Evolutionary conservation across 306 rosid genomes (phyloP).

Genomic region (Amphicarpaea edgeworthii): DNA sequence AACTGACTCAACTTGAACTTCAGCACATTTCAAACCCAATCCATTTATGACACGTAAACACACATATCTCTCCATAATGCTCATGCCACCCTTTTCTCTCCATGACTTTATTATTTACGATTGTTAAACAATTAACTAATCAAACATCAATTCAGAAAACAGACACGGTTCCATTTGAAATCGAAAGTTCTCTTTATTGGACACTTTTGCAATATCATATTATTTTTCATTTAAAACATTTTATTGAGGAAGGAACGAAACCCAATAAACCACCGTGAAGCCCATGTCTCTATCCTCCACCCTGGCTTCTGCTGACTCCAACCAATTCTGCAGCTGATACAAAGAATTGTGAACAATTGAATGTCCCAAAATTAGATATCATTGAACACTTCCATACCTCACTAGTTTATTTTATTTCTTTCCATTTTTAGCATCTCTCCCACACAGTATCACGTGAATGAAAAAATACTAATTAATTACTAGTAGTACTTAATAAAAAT

Average conservation of each 20-base stretch:
- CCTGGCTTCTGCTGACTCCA: slow-evolving; percentile 51
- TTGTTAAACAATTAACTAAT: slow-evolving; percentile 4
- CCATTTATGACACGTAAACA: slow-evolving; percentile 41
- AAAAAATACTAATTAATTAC: neutral
- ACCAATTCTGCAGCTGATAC: slow-evolving; percentile 42
- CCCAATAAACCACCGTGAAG: slow-evolving; percentile 54
- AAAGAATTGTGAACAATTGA: slow-evolving; percentile 31
- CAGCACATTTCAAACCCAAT: slow-evolving; percentile 39
- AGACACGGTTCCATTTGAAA: slow-evolving; percentile 22
- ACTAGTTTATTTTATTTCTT: slow-evolving; percentile 22
- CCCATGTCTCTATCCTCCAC: slow-evolving; percentile 49
- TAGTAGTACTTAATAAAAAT: neutral
- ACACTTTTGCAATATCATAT: slow-evolving; percentile 33
- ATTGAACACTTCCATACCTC: slow-evolving; percentile 1
- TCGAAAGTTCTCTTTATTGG: neutral
- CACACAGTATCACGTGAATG: neutral
- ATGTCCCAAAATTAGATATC: slow-evolving; percentile 35
- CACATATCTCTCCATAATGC: slow-evolving; percentile 25
- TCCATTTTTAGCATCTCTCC: slow-evolving; percentile 37
- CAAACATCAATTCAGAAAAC: slow-evolving; percentile 22
- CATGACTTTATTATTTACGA: slow-evolving; percentile 32
- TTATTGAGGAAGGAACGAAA: slow-evolving; percentile 42
- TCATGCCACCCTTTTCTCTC: slow-evolving; percentile 40
- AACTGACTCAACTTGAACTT: slow-evolving; percentile 43
- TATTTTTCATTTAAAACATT: neutral